phyloP scores from a whole-genome alignment of 2,329 filamentous ascomycete genomes.

The Chaetoscypha palmicola region DNA sequence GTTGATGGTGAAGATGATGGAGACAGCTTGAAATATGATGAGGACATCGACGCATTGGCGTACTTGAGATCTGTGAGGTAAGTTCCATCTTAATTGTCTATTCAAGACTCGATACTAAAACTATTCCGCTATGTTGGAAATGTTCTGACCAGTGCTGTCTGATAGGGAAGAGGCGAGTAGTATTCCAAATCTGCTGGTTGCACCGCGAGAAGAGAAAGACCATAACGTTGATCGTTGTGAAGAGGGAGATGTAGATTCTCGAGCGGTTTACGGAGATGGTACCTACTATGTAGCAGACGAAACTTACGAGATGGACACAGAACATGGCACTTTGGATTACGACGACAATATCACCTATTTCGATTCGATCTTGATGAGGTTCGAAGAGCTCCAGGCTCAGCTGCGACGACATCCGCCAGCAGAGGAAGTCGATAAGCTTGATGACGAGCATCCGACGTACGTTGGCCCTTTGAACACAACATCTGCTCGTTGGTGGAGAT shows the following conservation, averaged over 20 bases:
- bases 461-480: constrained; percentile 32
- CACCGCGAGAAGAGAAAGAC: constrained; percentile 40
- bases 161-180: constrained; percentile 65
- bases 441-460: constrained; percentile 42
- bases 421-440: constrained; percentile 46
- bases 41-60: constrained; percentile 57
- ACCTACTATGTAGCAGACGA: constrained; percentile 62
- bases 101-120: too few species aligned
- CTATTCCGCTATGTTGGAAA: background rate
- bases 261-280: constrained; percentile 69
- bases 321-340: constrained; percentile 25
- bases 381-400: constrained; percentile 53
- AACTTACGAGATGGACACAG: constrained; percentile 22
- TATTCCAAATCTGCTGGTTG: constrained; percentile 66
- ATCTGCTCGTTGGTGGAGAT: constrained; percentile 48
- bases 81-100: too few species aligned
- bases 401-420: constrained; percentile 51
- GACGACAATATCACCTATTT: constrained; percentile 61
- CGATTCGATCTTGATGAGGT: constrained; percentile 56
- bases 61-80: constrained; percentile 68
- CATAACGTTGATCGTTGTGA: constrained; percentile 40
- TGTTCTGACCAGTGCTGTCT: constrained; percentile 35
- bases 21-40: constrained; percentile 59
- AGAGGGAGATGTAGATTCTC: constrained; percentile 43
- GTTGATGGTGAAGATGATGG: constrained; percentile 39